phyloP scores from a whole-genome alignment of 495 filamentous ascomycete species.

The Cercophora samala region DNA sequence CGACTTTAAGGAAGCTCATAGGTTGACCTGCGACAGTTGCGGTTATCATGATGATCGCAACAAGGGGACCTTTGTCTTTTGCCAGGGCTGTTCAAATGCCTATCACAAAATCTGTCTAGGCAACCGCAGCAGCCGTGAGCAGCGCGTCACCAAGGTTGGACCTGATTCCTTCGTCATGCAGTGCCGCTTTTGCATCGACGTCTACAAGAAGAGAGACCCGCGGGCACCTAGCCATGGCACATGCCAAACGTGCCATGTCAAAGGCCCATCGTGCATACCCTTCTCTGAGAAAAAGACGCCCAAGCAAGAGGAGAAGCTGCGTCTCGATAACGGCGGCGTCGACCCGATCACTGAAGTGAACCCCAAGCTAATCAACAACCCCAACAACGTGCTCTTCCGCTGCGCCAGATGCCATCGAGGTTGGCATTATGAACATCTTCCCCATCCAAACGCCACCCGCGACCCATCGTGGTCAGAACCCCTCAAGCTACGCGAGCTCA shows the following conservation, averaged over 20 bases:
- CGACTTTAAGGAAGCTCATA: constrained; percentile 65
- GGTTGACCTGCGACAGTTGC: constrained; percentile 71
- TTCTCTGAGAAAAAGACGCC: constrained; percentile 67
- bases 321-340: constrained; percentile 69
- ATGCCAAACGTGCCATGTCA: constrained; percentile 65
- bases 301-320: constrained; percentile 75
- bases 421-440: constrained; percentile 80
- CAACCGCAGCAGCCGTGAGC: constrained; percentile 66
- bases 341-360: constrained; percentile 70
- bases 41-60: constrained; percentile 47
- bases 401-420: constrained; percentile 73
- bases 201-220: constrained; percentile 61
- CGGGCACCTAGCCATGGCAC: constrained; percentile 63
- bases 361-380: constrained; percentile 65
- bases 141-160: constrained; percentile 88
- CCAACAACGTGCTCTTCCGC: constrained; percentile 73
- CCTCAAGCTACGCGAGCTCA: constrained; percentile 36
- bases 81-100: constrained; percentile 82
- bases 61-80: constrained; percentile 69
- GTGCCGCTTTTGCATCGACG: constrained; percentile 78
- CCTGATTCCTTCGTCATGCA: constrained; percentile 80
- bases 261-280: constrained; percentile 60
- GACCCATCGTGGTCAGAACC: constrained; percentile 41
- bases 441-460: constrained; percentile 38
- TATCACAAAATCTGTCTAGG: constrained; percentile 85